phyloP scores from a whole-genome alignment of 2,329 filamentous ascomycete genomes.

The Fusarium siculi region DNA sequence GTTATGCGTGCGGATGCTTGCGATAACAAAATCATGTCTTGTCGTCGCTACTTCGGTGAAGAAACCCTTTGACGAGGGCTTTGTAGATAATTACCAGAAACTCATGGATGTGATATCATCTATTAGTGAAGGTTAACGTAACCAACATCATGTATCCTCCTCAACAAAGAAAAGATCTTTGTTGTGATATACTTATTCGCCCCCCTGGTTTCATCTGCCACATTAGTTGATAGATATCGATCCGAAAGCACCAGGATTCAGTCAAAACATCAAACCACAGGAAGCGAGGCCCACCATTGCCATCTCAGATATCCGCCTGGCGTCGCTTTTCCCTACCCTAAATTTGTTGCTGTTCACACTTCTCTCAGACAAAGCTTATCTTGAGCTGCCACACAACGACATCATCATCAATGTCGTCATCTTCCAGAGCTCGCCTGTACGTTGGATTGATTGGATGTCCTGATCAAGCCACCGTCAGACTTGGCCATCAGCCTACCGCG shows the following conservation, averaged over 20 bases:
- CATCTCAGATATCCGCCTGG: not conserved
- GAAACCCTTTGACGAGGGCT: not conserved
- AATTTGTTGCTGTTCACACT: not conserved
- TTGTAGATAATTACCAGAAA: not conserved
- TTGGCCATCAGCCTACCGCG: conserved; percentile 21
- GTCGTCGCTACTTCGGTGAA: not conserved
- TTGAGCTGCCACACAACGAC: conserved; percentile 6
- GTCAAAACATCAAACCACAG: not conserved
- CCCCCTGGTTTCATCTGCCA: not conserved
- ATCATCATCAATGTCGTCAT: conserved; percentile 30
- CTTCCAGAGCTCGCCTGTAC: conserved; percentile 8
- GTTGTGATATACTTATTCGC: not conserved
- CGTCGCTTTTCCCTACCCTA: conserved; percentile 8
- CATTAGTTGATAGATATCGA: conserved; percentile 4
- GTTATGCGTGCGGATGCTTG: not conserved
- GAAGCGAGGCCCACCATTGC: conserved; percentile 15
- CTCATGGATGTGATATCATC: not conserved
- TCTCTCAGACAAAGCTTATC: conserved; percentile 7
- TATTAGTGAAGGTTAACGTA: not conserved
- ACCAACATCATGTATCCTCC: not conserved
- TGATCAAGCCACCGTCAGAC: conserved; percentile 25
- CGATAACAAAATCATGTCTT: not conserved
- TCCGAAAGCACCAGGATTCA: not conserved
- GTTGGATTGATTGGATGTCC: conserved; percentile 16
- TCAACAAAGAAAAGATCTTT: conserved; percentile 9